Percentiles rank a stretch among this genome's conserved stretches.
phyloP scores from a whole-genome alignment of 495 filamentous ascomycete genomes.

The Penicillium bovifimosum region DNA sequence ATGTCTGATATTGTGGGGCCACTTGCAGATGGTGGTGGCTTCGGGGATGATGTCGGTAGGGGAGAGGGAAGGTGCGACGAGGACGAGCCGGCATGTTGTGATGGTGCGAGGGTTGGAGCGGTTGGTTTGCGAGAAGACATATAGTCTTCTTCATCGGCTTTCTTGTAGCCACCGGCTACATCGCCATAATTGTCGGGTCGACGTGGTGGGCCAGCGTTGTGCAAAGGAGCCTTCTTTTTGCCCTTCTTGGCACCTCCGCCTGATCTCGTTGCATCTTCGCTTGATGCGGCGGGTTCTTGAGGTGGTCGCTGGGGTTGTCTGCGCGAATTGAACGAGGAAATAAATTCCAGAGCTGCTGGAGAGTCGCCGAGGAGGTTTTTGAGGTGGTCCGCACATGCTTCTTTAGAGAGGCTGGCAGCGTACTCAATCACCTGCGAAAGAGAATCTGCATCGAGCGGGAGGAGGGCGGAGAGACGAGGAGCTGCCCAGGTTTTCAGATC shows the following conservation, averaged over 20 bases:
- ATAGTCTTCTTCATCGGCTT: constrained; percentile 58
- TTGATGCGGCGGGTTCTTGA: constrained; percentile 14
- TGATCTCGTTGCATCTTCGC: constrained; percentile 23
- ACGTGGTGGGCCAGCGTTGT: constrained; percentile 56
- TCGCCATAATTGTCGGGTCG: constrained; percentile 55
- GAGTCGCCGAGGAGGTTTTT: constrained; percentile 85
- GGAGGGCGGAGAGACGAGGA: constrained; percentile 65
- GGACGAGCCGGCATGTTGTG: constrained; percentile 22
- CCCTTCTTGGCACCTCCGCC: constrained; percentile 30
- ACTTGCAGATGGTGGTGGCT: constrained; percentile 60
- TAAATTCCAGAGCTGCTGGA: constrained; percentile 80
- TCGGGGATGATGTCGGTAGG: constrained; percentile 38
- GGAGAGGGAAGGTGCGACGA: constrained; percentile 37
- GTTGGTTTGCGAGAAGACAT: constrained; percentile 36
- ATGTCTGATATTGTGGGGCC: constrained; percentile 77
- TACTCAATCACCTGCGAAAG: constrained; percentile 78
- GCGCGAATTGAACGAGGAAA: constrained; percentile 79
- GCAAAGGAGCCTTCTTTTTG: constrained; percentile 56
- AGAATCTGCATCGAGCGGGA: constrained; percentile 79
- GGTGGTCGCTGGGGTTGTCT: constrained; percentile 44
- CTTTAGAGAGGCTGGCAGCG: constrained; percentile 62
- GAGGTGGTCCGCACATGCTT: constrained; percentile 74
- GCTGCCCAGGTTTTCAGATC: constrained; percentile 49
- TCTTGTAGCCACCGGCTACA: constrained; percentile 53
- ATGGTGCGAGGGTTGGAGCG: constrained; percentile 28